phyloP scores from a whole-genome alignment of 208 protist genomes.

The Leishmania mexicana region DNA sequence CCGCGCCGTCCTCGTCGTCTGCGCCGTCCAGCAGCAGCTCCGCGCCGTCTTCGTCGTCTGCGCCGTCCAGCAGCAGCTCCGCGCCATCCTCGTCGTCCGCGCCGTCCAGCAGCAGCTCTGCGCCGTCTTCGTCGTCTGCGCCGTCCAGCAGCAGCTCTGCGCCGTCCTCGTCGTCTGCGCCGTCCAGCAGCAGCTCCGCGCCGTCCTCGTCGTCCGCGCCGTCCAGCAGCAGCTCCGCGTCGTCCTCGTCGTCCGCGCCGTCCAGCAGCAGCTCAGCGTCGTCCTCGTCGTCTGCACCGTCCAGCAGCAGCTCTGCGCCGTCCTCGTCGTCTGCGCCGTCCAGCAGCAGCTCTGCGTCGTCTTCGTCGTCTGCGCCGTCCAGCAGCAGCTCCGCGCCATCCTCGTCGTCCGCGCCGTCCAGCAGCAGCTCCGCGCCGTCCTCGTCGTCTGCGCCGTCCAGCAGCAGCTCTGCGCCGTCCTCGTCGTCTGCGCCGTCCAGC shows the following conservation, averaged over 20 bases:
- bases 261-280: too few species aligned
- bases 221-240: too few species aligned
- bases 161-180: not conserved
- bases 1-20: not conserved
- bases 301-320: too few species aligned
- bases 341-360: too few species aligned
- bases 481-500: too few species aligned
- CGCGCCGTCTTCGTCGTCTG: not conserved
- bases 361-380: too few species aligned
- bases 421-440: not conserved
- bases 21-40: not conserved
- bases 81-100: not conserved
- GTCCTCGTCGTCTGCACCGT: too few species aligned
- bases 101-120: conserved; percentile 1
- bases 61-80: conserved; percentile 1
- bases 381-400: too few species aligned
- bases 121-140: not conserved
- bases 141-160: conserved; percentile 1
- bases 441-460: not conserved
- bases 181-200: not conserved
- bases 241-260: too few species aligned
- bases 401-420: not conserved
- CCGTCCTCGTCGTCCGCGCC: too few species aligned
- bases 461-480: not conserved
- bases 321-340: too few species aligned